These are phyloP conservation scores for Verticillium dahliae DNA, from an alignment of 2,329 filamentous ascomycete genomes.

Conservation along the genomic window DNA sequence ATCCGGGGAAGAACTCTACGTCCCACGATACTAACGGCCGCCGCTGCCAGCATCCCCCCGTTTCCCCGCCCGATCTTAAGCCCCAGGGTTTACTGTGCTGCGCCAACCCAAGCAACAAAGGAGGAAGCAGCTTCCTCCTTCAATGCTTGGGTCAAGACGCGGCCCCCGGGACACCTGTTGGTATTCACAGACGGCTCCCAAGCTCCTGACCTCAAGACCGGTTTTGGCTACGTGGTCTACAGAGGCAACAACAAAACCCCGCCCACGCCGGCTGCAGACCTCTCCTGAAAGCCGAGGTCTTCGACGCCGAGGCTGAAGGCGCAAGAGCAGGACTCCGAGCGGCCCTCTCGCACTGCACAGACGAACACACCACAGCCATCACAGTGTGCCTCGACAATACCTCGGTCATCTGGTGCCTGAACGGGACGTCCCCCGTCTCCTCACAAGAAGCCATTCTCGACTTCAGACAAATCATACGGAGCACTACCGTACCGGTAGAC, in stretches of 20 bases:
- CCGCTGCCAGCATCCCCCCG: neutral
- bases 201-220: neutral
- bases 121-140: neutral
- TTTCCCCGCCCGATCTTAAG: neutral
- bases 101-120: neutral
- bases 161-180: neutral
- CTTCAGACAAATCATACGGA: slow-evolving; percentile 2
- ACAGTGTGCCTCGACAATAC: slow-evolving; percentile 12
- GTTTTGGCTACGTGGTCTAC: slow-evolving; percentile 10
- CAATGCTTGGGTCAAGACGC: neutral
- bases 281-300: slow-evolving; percentile 9
- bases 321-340: slow-evolving; percentile 8
- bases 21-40: neutral
- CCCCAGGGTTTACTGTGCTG: neutral
- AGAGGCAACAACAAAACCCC: neutral
- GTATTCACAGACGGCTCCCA: neutral
- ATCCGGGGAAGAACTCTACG: neutral
- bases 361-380: slow-evolving; percentile 4
- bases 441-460: slow-evolving; percentile 11
- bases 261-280: slow-evolving; percentile 3
- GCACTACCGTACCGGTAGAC: neutral
- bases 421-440: slow-evolving; percentile 9
- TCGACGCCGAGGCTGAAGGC: slow-evolving; percentile 10
- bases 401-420: slow-evolving; percentile 7
- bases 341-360: slow-evolving; percentile 1